Evolutionary conservation across 768 basidiomycete species (phyloP).

Genomic region (Pulveroboletus ravenelii): DNA sequence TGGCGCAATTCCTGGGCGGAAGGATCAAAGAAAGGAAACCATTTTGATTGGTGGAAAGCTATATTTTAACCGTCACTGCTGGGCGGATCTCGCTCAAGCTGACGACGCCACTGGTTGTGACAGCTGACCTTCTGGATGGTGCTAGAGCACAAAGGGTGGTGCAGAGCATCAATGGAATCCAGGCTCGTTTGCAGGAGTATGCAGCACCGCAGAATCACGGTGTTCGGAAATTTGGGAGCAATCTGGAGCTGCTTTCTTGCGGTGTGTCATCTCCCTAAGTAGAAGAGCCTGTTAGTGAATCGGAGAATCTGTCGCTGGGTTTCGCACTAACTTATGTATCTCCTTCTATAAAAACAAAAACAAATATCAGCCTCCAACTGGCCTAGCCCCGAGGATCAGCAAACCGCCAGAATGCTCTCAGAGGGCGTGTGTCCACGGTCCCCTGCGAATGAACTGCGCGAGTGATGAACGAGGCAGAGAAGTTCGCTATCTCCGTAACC

Average conservation of each 20-base stretch:
- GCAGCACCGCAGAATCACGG: not conserved
- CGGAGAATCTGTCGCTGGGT: constrained; percentile 22
- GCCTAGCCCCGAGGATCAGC: constrained; percentile 1
- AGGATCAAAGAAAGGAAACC: not conserved
- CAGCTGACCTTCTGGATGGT: not conserved
- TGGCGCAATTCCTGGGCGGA: not conserved
- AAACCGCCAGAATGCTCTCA: constrained; percentile 1
- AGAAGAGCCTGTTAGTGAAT: constrained; percentile 8
- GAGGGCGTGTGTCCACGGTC: constrained; percentile 9
- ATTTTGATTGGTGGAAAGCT: not conserved
- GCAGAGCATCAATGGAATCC: not conserved
- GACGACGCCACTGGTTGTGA: constrained; percentile 1
- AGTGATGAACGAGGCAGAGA: constrained; percentile 22
- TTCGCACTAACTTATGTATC: constrained; percentile 4
- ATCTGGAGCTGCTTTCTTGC: not conserved
- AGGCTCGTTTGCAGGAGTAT: not conserved
- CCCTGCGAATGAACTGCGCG: constrained; percentile 12
- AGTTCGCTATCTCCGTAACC: constrained; percentile 15
- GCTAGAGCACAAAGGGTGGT: not conserved
- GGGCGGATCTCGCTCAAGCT: not conserved
- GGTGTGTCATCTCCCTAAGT: not conserved
- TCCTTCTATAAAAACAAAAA: constrained; percentile 16
- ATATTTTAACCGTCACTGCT: not conserved
- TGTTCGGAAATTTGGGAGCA: not conserved
- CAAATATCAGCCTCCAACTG: constrained; percentile 12